Evolutionary conservation across 176 grass and related monocot genomes (phyloP), one percentile per base, ranked within the genome.

Genomic region (Oryza punctata): DNA sequence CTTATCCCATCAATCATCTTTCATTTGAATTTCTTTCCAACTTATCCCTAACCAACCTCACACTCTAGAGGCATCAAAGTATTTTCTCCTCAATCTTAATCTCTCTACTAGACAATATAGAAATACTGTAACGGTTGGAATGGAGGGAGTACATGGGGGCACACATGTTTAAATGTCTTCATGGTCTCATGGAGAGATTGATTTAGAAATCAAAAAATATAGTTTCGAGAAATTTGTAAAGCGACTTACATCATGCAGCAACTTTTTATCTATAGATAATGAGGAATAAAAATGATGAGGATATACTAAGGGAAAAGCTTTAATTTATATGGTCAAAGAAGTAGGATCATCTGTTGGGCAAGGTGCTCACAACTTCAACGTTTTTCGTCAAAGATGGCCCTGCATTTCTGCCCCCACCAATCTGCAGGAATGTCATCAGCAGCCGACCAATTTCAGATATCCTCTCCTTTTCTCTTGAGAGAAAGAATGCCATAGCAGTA

Each of bases 391-490:
- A 82, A 67, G n/a, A 18, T 16, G 38, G 38, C 10, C 35, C 67
- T 45, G 79, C 76, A 91, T 76, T 46, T 27, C 72, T 85, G 73
- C 81, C 57, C 63, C 32, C 63, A 14, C 46, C 57, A 70, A 71
- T 25, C 26, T 28, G 32, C 59, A 59, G 43, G 37, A 12, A 60
- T 29, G 65, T 77, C 72, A 76, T 49, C 63, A 29, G 19, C 41
- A 52, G 7, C 43, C 14, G 27, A 29, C 73, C 45, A 38, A 43
- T 70, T 64, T 79, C 52, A 59, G 59, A 43, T 44, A 38, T 63
- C 69, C 52, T 59, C 32, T 57, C 24, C 28, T 14, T 65, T 35
- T 88, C 50, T 81, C 79, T 65, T 29, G 26, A 7, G 24, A 32
- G 26, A 82, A 28, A 81, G 21, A 82, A 72, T 80, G 32, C 12